Conservation (phyloP, 202 grass and related monocot genomes). For the Panicum hallii region DNA sequence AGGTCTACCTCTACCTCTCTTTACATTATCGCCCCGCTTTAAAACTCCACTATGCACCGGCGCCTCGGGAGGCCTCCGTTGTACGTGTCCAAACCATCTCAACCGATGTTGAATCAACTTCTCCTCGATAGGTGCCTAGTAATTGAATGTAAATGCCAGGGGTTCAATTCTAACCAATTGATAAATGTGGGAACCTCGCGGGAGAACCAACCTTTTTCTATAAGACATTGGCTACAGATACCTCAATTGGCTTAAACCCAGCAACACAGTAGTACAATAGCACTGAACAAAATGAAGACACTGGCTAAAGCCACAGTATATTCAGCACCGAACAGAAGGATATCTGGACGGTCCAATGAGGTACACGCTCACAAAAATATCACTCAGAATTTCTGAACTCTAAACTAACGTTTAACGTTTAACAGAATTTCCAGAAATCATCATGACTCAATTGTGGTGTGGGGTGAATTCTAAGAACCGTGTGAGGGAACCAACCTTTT, state of each 20-base stretch:
- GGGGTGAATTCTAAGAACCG: neutral
- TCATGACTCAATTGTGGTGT: neutral
- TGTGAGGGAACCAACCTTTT: slow-evolving; percentile 67
- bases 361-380: neutral
- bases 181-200: neutral
- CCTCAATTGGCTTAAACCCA: neutral
- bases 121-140: too few relatives aligned
- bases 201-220: neutral
- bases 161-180: neutral
- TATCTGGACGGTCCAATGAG: neutral
- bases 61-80: too few relatives aligned
- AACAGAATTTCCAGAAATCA: neutral
- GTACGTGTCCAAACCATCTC: too few relatives aligned
- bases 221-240: neutral
- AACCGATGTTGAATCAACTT: too few relatives aligned
- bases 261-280: too few relatives aligned
- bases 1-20: too few relatives aligned
- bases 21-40: too few relatives aligned
- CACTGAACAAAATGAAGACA: neutral
- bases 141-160: neutral
- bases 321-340: neutral
- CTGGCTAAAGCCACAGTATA: neutral
- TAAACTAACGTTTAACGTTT: neutral
- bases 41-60: too few relatives aligned
- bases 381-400: neutral